Conservation (phyloP, 2,329 filamentous ascomycete species). For the Ophiosphaerella narmari region DNA sequence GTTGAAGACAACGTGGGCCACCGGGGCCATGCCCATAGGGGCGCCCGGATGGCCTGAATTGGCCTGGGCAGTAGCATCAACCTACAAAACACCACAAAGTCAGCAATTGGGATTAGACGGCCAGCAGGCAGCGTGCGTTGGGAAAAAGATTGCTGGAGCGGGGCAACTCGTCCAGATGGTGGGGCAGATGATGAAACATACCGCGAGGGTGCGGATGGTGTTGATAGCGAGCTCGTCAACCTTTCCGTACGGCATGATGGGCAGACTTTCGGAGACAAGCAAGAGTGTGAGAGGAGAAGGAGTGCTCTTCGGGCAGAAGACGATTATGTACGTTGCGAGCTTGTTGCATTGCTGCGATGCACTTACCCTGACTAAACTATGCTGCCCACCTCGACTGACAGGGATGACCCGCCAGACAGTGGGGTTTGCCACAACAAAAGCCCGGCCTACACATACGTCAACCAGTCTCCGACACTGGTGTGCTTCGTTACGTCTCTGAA, state of each 20-base stretch:
- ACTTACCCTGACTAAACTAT: too few relatives aligned
- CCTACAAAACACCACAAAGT: conserved; percentile 59
- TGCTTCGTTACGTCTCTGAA: conserved; percentile 3
- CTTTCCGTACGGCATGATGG: conserved; percentile 85
- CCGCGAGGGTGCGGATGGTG: conserved; percentile 95
- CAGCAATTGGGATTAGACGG: conserved; percentile 34
- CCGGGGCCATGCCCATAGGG: conserved; percentile 95
- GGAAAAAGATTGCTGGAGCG: conserved; percentile 22
- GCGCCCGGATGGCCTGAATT: conserved; percentile 99
- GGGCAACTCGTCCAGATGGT: conserved; percentile 30
- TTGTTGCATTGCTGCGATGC: too few relatives aligned
- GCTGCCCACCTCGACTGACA: neutral
- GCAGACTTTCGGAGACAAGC: conserved; percentile 21
- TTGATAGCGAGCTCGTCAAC: conserved; percentile 91
- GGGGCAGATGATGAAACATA: conserved; percentile 59
- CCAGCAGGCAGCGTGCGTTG: conserved; percentile 19
- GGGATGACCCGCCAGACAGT: conserved; percentile 3
- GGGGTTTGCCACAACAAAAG: conserved; percentile 14
- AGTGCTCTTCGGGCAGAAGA: conserved; percentile 6
- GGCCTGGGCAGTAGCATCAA: conserved; percentile 94
- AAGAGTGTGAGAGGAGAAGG: conserved; percentile 14
- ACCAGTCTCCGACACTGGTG: conserved; percentile 8
- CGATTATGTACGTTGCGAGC: conserved; percentile 22
- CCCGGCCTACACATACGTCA: conserved; percentile 14
- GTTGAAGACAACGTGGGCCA: conserved; percentile 96